Conservation (phyloP, 225 moss, liverwort and hornwort genomes). For the Antitrichia curtipendula region DNA sequence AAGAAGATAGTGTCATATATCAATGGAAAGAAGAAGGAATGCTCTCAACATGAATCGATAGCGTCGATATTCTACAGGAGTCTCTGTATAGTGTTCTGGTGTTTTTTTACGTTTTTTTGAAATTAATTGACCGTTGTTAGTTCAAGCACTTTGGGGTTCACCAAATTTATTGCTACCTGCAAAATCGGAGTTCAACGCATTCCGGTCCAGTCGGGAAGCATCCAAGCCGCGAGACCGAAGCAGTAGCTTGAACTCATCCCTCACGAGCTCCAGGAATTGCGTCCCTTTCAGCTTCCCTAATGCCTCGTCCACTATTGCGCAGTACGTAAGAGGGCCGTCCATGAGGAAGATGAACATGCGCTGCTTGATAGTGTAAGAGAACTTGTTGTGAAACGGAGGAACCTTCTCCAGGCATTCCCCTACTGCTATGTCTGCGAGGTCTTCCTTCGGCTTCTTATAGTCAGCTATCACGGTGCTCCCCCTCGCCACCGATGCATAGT, state of each 20-base stretch:
- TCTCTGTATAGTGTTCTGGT: no score
- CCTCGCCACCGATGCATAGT: constrained; percentile 36
- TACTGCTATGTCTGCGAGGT: background rate
- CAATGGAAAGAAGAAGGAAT: background rate
- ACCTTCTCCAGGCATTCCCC: constrained; percentile 26
- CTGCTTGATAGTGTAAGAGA: constrained; percentile 30
- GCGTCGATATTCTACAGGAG: background rate
- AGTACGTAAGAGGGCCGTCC: constrained; percentile 23
- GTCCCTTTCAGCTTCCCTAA: constrained; percentile 22
- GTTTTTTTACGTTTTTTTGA: rapidly evolving
- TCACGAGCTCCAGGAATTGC: constrained; percentile 32
- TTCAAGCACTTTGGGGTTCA: background rate
- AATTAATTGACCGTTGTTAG: background rate
- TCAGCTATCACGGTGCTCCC: constrained; percentile 30
- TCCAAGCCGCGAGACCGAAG: constrained; percentile 25
- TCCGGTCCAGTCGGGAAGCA: constrained; percentile 13
- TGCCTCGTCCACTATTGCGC: constrained; percentile 42
- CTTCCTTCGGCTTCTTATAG: constrained; percentile 9
- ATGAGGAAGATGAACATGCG: constrained; percentile 31
- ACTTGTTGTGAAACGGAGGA: constrained; percentile 27
- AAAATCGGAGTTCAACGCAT: constrained; percentile 14
- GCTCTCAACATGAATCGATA: background rate
- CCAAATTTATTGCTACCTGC: background rate
- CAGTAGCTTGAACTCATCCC: constrained; percentile 27
- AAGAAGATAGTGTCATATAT: background rate